These are phyloP conservation scores for Nectriaceae sp. DNA, from an alignment of 2,329 filamentous ascomycete species.

Conservation along the genomic window DNA sequence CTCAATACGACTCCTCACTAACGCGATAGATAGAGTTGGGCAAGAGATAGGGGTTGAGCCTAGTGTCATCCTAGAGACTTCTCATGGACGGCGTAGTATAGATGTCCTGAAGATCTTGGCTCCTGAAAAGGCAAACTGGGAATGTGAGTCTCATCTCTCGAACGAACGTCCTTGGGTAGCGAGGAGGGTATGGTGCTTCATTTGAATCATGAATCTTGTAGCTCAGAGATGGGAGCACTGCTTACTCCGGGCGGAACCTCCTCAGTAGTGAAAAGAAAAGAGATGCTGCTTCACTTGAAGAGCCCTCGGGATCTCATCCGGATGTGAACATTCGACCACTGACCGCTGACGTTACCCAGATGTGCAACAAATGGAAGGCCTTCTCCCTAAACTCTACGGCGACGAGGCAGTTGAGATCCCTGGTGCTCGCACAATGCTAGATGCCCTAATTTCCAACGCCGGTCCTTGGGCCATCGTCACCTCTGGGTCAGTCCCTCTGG, in stretches of 20 bases:
- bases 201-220: too few relatives aligned
- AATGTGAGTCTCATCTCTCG: conserved; percentile 63
- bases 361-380: conserved; percentile 74
- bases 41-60: conserved; percentile 82
- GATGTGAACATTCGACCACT: background rate
- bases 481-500: conserved; percentile 68
- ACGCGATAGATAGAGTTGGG: conserved; percentile 59
- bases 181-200: background rate
- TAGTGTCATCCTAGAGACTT: conserved; percentile 83
- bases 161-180: background rate
- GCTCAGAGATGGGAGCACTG: too few relatives aligned
- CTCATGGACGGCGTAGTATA: conserved; percentile 87
- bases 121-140: conserved; percentile 86
- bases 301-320: background rate
- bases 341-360: conserved; percentile 55
- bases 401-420: conserved; percentile 82
- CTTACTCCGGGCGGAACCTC: too few relatives aligned
- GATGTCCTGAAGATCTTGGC: conserved; percentile 80
- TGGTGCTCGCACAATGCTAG: conserved; percentile 73
- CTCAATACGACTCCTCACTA: conserved; percentile 1
- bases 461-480: conserved; percentile 87
- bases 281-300: background rate
- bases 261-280: too few relatives aligned
- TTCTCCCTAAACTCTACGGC: conserved; percentile 76
- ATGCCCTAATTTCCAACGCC: conserved; percentile 60